phyloP scores from a whole-genome alignment of 805 yeast species.

The Blastobotrys peoriensis region DNA sequence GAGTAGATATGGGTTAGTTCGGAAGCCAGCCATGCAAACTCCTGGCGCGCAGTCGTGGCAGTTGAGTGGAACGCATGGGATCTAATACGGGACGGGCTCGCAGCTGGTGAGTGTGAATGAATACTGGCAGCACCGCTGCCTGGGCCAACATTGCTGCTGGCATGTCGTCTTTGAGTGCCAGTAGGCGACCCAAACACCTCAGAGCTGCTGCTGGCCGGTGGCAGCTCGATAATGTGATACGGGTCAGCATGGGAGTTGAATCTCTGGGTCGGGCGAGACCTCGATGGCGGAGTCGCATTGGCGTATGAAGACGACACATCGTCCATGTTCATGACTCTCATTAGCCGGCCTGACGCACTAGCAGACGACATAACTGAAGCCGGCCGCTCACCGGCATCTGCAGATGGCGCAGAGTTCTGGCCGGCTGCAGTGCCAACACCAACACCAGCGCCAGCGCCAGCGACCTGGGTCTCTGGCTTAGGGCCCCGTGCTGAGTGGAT shows the following conservation, averaged over 20 bases:
- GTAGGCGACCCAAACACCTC: neutral
- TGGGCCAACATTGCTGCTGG: neutral
- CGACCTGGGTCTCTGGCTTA: conserved; percentile 4
- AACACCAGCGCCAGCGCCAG: neutral
- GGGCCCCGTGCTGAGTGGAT: conserved; percentile 49
- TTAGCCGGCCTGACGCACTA: neutral
- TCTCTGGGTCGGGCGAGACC: neutral
- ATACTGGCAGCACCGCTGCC: neutral
- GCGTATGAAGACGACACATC: neutral
- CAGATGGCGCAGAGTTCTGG: too few relatives aligned
- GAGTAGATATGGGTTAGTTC: neutral
- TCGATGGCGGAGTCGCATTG: neutral
- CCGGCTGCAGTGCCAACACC: neutral
- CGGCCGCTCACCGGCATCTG: too few relatives aligned
- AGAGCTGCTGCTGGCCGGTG: neutral
- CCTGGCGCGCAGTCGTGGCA: neutral
- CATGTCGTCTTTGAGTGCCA: neutral
- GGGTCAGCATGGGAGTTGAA: neutral
- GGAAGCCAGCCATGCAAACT: neutral
- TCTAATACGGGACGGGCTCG: neutral
- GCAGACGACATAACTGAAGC: neutral
- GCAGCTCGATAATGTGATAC: neutral
- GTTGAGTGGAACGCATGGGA: neutral
- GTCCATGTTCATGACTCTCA: neutral
- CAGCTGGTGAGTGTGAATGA: neutral